phyloP scores from a whole-genome alignment of 768 basidiomycete species.

The Xerocomellus dryophilus region DNA sequence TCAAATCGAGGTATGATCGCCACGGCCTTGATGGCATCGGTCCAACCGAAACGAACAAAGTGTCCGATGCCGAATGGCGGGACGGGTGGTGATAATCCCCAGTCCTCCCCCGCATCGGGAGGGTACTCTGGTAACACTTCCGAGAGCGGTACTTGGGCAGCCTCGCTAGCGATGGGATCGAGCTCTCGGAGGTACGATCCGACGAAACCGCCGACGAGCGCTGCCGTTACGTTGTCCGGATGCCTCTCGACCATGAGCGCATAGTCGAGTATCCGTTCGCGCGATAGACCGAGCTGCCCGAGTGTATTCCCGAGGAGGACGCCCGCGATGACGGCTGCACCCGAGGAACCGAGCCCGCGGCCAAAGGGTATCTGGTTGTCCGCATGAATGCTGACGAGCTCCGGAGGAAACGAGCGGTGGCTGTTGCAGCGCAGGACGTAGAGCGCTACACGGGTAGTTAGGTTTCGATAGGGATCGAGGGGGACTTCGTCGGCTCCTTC shows the following conservation, averaged over 20 bases:
- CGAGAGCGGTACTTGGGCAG: slow-evolving; percentile 87
- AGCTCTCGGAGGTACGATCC: slow-evolving; percentile 94
- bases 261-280: slow-evolving; percentile 82
- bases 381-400: slow-evolving; percentile 64
- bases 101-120: slow-evolving; percentile 83
- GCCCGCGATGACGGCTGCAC: slow-evolving; percentile 98
- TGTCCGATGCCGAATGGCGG: slow-evolving; percentile 93
- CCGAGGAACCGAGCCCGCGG: slow-evolving; percentile 94
- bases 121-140: slow-evolving; percentile 98
- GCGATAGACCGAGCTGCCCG: slow-evolving; percentile 66
- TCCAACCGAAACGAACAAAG: slow-evolving; percentile 88
- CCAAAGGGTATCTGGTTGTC: slow-evolving; percentile 97
- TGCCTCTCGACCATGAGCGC: slow-evolving; percentile 99
- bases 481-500: slow-evolving; percentile 91
- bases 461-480: slow-evolving; percentile 92
- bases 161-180: slow-evolving; percentile 72
- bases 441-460: slow-evolving; percentile 94
- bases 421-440: slow-evolving; percentile 93
- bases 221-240: slow-evolving; percentile 98
- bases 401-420: slow-evolving; percentile 71
- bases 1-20: slow-evolving; percentile 96
- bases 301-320: slow-evolving; percentile 87
- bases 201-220: slow-evolving; percentile 94
- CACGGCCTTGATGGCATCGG: slow-evolving; percentile 79
- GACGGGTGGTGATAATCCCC: slow-evolving; percentile 85